Percentiles rank a stretch among this genome's conserved stretches.
Conservation (phyloP, 2,329 filamentous ascomycete genomes). For the Nemania bipapillata region DNA sequence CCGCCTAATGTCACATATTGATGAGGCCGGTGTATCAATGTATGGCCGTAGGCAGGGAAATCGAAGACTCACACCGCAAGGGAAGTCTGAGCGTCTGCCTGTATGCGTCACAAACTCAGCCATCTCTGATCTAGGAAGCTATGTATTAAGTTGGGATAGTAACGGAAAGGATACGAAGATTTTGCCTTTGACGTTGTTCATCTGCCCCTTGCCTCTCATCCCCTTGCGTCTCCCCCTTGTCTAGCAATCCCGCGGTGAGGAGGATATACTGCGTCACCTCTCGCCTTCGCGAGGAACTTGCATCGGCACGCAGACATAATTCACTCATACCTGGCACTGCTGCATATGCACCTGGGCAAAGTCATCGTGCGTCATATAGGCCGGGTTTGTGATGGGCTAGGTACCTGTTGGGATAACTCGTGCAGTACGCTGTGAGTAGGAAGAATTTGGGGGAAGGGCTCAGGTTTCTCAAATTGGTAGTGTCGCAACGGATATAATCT, state of each 20-base stretch:
- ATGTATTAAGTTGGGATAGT: slow-evolving; percentile 9
- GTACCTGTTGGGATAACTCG: slow-evolving; percentile 8
- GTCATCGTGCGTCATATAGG: slow-evolving; percentile 37
- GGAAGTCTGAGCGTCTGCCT: slow-evolving; percentile 23
- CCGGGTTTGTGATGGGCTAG: slow-evolving; percentile 20
- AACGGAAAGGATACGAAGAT: slow-evolving; percentile 9
- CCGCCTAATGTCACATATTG: slow-evolving; percentile 22
- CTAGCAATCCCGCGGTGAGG: slow-evolving; percentile 12
- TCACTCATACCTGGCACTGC: slow-evolving; percentile 25
- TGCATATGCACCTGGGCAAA: slow-evolving; percentile 39
- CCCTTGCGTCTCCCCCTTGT: background rate
- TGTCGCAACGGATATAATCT: slow-evolving; percentile 30
- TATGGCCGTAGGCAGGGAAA: slow-evolving; percentile 15
- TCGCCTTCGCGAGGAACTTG: slow-evolving; percentile 22
- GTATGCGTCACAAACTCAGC: slow-evolving; percentile 18
- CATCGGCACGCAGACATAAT: slow-evolving; percentile 34
- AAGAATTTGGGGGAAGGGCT: slow-evolving; percentile 21
- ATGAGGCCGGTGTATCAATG: slow-evolving; percentile 24
- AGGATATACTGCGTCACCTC: slow-evolving; percentile 12
- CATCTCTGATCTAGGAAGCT: slow-evolving; percentile 12
- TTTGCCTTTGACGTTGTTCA: background rate
- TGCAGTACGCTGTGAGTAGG: slow-evolving; percentile 6
- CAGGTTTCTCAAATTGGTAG: slow-evolving; percentile 25
- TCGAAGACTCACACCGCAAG: slow-evolving; percentile 18
- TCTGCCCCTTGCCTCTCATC: slow-evolving; percentile 16